Base-by-base conservation (phyloP, 768 basidiomycete species). In the Macrolepiota dolichaula region DNA sequence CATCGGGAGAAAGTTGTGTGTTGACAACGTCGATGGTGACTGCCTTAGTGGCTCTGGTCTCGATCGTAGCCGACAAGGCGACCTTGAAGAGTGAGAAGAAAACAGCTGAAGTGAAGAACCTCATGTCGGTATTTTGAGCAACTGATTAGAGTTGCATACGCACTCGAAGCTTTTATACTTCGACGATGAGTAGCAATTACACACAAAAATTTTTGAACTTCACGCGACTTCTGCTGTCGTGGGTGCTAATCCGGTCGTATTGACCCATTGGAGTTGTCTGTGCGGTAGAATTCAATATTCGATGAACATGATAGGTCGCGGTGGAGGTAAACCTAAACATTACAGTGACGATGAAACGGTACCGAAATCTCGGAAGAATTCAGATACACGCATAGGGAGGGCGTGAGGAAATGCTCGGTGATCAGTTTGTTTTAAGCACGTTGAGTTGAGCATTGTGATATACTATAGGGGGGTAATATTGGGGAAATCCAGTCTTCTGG, bases 1-100 rank as follows among this genome's bases (percentile, higher is more conserved):
- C 81, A 55, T 81, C 81, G 10, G 80, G 80, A 5, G 76, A 65
- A 13, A 79, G 67, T 17, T 63, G 49, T 15, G 70, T 70, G 63
- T 82, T 82, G n/a, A 67, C 72, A 38, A 80, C 64, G 61, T 73
- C 65, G 4, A 84, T 63, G 35, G 76, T 69, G 7, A 37, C 36
- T 36, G 35, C 22, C 52, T 37, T 36, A 17, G 15, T 37, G 19
- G 37, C 32, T 35, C 35, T n/a, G 13, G 37, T n/a, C n/a, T 13
- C 32, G 24, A 54, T 36, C 10, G 36, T 22, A 24, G 52, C 52
- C 24, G 36, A 54, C 36, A 54, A 35, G 5, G 52, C 52, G 29
- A 54, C 37, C 52, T 54, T 54, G 52, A 54, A 24, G 35, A 54
- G 37, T 7, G 52, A 54, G 35, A 54, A 24, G 37, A 54, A 54